Base-by-base conservation (phyloP, 805 yeast species). In the Lachancea lanzarotensis region DNA sequence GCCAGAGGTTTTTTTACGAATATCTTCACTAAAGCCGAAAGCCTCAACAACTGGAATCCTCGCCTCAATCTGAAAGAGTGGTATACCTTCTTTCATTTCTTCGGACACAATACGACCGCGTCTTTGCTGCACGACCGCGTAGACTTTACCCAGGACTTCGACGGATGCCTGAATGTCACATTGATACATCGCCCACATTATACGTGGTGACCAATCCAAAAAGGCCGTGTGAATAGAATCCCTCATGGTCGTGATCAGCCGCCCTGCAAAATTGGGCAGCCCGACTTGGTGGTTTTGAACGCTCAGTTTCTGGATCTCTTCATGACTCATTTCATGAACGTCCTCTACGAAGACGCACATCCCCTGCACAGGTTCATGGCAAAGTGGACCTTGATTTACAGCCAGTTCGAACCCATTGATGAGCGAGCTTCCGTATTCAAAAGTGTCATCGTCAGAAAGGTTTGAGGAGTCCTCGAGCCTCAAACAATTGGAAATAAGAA, bases 41-140 rank as follows among this genome's bases (percentile, higher is more conserved):
- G 97, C 96, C 62, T 91, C 97, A 8, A 86, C 84, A 19, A 93
- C 97, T 0, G 99, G 98, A 19, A 93, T 72, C 43, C 79, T 70
- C 0, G 98, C 95, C 16, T 75, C 79, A 45, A 93, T 79, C 25
- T 85, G 85, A 72, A 93, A 93, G 56, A 91, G 89, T 17, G 98
- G 96, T 0, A 98, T 93, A 9, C 99, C 99, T 62, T 93, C 98
- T 59, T 93, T 90, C 87, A 93, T 81, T 61, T 93, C 98, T 65
- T 93, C 99, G 3, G 89, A 78, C 2, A 83, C 75, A 45, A 93
- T 85, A 42, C 76, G 69, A 25, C 99, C 99, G 33, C 85, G 82
- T 56, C 96, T 75, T 56, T 79, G 79, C 52, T 95, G 96, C 19
- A 93, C 87, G 16, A 91, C 98, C 0, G 89, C 93, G 60, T 93